These are phyloP conservation scores for Pythium aquatile DNA, from an alignment of 352 stramenopile species.

Conservation along the genomic window DNA sequence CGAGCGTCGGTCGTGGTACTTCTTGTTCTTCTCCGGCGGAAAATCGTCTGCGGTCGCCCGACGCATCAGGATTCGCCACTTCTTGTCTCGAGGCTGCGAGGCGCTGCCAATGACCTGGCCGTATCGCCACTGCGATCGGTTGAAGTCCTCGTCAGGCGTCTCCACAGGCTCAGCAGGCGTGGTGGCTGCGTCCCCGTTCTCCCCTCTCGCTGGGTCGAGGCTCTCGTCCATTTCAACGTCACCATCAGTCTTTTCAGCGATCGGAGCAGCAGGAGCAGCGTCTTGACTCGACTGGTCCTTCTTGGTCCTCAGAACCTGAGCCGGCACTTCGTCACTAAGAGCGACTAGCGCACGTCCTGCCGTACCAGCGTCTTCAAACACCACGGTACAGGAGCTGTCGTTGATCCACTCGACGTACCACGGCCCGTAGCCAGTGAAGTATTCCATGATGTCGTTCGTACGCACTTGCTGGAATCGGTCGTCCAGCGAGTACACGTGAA, in stretches of 20 bases:
- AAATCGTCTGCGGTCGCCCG: conserved; percentile 77
- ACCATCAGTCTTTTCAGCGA: conserved; percentile 18
- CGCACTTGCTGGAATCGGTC: conserved; percentile 78
- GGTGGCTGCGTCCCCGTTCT: conserved; percentile 27
- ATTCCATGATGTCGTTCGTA: conserved; percentile 74
- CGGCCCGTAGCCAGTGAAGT: conserved; percentile 76
- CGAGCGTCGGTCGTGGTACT: conserved; percentile 62
- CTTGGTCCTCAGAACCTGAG: conserved; percentile 34
- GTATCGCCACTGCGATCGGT: conserved; percentile 61
- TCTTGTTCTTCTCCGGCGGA: conserved; percentile 74
- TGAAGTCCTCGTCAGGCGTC: conserved; percentile 57
- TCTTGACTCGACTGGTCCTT: neutral
- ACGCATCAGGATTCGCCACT: conserved; percentile 70
- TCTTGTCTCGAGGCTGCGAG: conserved; percentile 49
- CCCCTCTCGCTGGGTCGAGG: conserved; percentile 12
- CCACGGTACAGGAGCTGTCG: conserved; percentile 79
- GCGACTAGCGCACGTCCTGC: conserved; percentile 62
- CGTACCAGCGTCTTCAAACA: conserved; percentile 80
- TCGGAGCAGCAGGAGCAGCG: neutral
- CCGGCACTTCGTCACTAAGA: conserved; percentile 46
- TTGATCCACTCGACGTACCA: conserved; percentile 89
- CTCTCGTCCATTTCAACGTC: conserved; percentile 63
- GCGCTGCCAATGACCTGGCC: conserved; percentile 53
- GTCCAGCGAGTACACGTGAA: conserved; percentile 84
- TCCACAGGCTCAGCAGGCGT: conserved; percentile 18